Evolutionary conservation across 129 eudicot species (phyloP).

Genomic region (Pseudognaphalium luteoalbum): DNA sequence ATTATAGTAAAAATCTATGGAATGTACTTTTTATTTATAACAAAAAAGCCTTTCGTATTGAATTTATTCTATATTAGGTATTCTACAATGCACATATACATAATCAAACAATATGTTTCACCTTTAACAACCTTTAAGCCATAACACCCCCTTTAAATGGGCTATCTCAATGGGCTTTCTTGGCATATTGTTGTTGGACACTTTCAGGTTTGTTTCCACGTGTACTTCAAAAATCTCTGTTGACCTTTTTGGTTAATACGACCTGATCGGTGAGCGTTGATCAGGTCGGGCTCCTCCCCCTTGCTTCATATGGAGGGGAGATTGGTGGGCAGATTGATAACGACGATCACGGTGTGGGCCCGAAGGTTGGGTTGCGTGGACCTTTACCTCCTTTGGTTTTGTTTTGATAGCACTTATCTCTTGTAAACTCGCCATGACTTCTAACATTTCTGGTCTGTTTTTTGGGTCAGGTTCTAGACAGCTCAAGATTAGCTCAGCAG

Average conservation of each 20-base stretch:
- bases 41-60: slow-evolving; percentile 14
- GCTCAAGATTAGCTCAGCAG: slow-evolving; percentile 50
- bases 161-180: background rate
- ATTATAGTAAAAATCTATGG: background rate
- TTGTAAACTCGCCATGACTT: slow-evolving; percentile 43
- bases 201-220: background rate
- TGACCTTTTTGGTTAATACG: slow-evolving; percentile 27
- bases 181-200: background rate
- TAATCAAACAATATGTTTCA: slow-evolving; percentile 9
- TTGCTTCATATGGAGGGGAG: slow-evolving; percentile 27
- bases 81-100: slow-evolving; percentile 15
- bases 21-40: background rate
- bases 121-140: background rate
- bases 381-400: slow-evolving; percentile 42
- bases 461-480: slow-evolving; percentile 76
- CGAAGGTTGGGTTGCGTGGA: background rate
- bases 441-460: slow-evolving; percentile 58
- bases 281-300: slow-evolving; percentile 20
- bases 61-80: slow-evolving; percentile 7
- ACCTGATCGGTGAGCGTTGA: slow-evolving; percentile 23
- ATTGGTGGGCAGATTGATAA: slow-evolving; percentile 33
- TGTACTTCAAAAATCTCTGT: background rate
- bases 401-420: slow-evolving; percentile 36
- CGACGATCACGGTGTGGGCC: slow-evolving; percentile 26
- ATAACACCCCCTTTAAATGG: slow-evolving; percentile 7